Percentiles rank a stretch among this genome's conserved stretches.
phyloP scores from a whole-genome alignment of 495 filamentous ascomycete species.

The Astrothelium subdiscretum region DNA sequence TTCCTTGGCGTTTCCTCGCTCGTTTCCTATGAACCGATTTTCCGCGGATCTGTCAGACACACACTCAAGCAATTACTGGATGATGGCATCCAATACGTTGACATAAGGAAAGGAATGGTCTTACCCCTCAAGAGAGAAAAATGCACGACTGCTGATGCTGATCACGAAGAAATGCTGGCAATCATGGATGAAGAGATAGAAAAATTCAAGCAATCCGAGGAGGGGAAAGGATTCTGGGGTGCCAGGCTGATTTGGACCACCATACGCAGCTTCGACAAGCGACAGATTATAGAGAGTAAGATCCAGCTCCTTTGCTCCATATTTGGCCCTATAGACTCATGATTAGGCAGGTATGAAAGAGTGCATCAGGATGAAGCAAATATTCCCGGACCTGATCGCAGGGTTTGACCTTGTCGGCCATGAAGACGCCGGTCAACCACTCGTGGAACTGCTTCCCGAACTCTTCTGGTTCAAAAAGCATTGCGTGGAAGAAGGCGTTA shows the following conservation, averaged over 20 bases:
- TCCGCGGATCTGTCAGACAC: slow-evolving; percentile 57
- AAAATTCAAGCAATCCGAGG: slow-evolving; percentile 56
- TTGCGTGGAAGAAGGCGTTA: slow-evolving; percentile 63
- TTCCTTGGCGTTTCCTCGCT: slow-evolving; percentile 62
- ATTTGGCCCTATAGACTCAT: not conserved
- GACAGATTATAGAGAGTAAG: slow-evolving; percentile 50
- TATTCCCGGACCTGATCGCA: slow-evolving; percentile 67
- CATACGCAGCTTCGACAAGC: slow-evolving; percentile 48
- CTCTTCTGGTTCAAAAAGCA: slow-evolving; percentile 87
- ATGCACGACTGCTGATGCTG: slow-evolving; percentile 45
- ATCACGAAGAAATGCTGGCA: slow-evolving; percentile 52
- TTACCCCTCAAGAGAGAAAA: slow-evolving; percentile 49
- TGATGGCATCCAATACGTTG: slow-evolving; percentile 75
- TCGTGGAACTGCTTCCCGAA: slow-evolving; percentile 66
- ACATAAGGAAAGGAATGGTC: slow-evolving; percentile 49
- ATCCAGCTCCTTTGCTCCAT: not conserved
- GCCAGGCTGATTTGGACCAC: slow-evolving; percentile 81
- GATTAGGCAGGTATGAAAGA: slow-evolving; percentile 52
- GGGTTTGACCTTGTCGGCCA: slow-evolving; percentile 85
- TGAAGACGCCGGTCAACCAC: slow-evolving; percentile 65
- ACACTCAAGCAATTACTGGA: slow-evolving; percentile 55
- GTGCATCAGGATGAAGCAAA: slow-evolving; percentile 67
- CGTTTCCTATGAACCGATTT: slow-evolving; percentile 84
- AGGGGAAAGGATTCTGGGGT: slow-evolving; percentile 70
- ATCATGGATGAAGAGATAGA: slow-evolving; percentile 70